These are phyloP conservation scores for Gremmenia infestans DNA, from an alignment of 2,329 filamentous ascomycete species.

Conservation along the genomic window DNA sequence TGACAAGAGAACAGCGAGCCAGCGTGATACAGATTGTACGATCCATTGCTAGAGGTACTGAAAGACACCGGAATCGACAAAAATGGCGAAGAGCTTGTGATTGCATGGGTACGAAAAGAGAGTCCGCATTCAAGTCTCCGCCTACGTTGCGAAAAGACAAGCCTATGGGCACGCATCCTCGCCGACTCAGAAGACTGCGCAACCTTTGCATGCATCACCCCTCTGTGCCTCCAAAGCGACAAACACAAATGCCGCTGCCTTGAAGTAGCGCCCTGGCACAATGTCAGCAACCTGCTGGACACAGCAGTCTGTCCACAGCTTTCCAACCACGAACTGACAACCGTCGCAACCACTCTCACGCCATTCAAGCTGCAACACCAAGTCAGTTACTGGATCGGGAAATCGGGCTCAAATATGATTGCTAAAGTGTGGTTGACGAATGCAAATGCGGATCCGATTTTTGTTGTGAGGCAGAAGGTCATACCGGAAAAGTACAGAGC, in stretches of 20 bases:
- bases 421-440: background rate
- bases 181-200: conserved; percentile 17
- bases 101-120: conserved; percentile 5
- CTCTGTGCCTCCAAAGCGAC: conserved; percentile 8
- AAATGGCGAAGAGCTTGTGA: conserved; percentile 4
- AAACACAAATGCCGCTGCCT: conserved; percentile 5
- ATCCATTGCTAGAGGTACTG: conserved; percentile 11
- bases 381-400: background rate
- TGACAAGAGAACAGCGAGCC: background rate
- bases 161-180: conserved; percentile 15
- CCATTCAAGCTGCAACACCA: conserved; percentile 3
- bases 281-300: conserved; percentile 3
- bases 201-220: conserved; percentile 17
- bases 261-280: conserved; percentile 3
- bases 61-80: conserved; percentile 11
- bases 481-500: background rate
- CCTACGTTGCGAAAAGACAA: conserved; percentile 12
- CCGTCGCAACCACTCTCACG: background rate
- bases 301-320: conserved; percentile 4
- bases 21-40: conserved; percentile 2
- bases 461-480: background rate
- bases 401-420: background rate
- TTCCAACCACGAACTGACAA: conserved; percentile 1
- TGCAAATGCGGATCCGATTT: background rate
- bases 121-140: conserved; percentile 5